Percentiles rank a stretch among this genome's conserved stretches.
Conservation (phyloP, 495 filamentous ascomycete species). For the Chaetomidium leptoderma region DNA sequence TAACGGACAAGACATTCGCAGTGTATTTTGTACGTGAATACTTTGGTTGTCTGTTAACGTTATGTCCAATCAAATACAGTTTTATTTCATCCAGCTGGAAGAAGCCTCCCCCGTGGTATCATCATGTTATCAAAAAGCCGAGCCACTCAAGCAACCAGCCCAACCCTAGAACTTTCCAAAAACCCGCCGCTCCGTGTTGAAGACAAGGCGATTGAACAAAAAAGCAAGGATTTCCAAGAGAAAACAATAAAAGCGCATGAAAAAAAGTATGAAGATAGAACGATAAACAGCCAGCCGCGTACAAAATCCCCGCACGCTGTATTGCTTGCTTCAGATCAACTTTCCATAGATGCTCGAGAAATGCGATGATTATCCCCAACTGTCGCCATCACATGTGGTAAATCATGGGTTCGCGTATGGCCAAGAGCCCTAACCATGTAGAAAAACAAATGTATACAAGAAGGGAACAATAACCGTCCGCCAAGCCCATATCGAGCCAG, state of each 20-base stretch:
- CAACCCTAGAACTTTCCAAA: background rate
- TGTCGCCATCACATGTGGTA: background rate
- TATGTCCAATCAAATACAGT: background rate
- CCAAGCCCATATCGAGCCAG: background rate
- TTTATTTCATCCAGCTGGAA: background rate
- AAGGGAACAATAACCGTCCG: background rate
- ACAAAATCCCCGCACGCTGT: too few species aligned
- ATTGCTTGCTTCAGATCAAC: too few species aligned
- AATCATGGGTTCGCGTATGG: background rate
- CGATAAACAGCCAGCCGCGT: too few species aligned
- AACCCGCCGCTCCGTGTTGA: background rate
- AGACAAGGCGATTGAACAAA: background rate
- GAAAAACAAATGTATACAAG: conserved; percentile 1
- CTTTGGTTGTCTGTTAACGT: too few species aligned
- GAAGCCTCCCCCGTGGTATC: conserved; percentile 1
- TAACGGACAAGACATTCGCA: too few species aligned
- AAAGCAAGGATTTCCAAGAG: background rate
- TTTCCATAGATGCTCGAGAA: background rate
- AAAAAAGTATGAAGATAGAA: background rate
- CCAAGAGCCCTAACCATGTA: background rate
- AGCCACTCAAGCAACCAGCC: background rate
- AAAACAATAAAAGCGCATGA: background rate
- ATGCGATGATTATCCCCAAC: background rate
- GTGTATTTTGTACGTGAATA: background rate
- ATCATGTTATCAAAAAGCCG: background rate